Evolutionary conservation across 73 alveolate species (phyloP).

Genomic region (Symbiodinium natans): DNA sequence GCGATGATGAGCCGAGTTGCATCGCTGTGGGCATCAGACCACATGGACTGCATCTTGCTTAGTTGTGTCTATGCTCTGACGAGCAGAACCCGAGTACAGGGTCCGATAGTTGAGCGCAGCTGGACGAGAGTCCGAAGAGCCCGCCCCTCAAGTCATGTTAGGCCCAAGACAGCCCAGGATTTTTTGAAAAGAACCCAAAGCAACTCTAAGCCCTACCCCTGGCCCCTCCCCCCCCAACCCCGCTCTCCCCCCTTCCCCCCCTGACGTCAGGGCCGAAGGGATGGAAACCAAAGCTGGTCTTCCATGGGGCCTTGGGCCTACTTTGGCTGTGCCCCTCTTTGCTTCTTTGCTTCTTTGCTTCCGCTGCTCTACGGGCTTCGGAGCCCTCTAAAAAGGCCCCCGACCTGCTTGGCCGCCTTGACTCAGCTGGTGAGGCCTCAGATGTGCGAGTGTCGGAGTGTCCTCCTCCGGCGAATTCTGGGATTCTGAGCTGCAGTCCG

Average conservation of each 20-base stretch:
- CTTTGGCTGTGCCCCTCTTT: background rate
- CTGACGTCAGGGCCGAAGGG: background rate
- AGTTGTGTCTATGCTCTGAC: background rate
- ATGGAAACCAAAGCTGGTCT: background rate
- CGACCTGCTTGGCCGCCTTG: conserved; percentile 78
- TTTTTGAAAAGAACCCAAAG: no score
- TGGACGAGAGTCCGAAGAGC: no score
- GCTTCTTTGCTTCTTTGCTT: background rate
- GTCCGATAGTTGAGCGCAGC: background rate
- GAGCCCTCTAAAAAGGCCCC: conserved; percentile 30
- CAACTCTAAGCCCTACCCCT: no score
- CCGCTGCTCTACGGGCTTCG: no score
- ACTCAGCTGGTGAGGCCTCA: conserved; percentile 76
- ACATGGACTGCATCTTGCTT: no score
- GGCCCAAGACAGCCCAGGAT: no score
- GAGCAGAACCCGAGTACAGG: background rate
- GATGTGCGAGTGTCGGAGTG: no score
- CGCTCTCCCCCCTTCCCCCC: no score
- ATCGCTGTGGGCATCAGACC: no score
- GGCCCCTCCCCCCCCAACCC: no score
- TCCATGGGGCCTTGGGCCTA: background rate
- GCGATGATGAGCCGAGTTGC: background rate
- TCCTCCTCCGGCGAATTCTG: background rate
- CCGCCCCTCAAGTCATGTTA: no score
- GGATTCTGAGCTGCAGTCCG: background rate